These are phyloP conservation scores for Encephalitozoon intestinalis DNA, from an alignment of 371 early-diverging fungal genomes.

Conservation along the genomic window DNA sequence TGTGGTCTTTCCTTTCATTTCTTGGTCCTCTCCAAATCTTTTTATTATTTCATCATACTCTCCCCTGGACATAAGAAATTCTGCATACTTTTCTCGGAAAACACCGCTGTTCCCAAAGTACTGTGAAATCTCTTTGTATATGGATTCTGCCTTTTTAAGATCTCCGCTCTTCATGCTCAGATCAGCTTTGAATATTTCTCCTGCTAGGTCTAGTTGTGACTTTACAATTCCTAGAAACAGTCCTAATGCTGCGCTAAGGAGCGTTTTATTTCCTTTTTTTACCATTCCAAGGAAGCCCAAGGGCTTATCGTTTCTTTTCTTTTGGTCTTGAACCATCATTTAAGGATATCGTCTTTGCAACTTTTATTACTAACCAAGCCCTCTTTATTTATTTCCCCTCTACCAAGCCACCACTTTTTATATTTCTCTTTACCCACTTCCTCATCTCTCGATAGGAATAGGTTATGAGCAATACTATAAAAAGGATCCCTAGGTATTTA, in stretches of 20 bases:
- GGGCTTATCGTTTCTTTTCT: background rate
- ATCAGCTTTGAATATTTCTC: background rate
- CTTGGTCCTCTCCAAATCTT: constrained; percentile 5
- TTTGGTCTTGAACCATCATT: background rate
- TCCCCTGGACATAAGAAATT: constrained; percentile 23
- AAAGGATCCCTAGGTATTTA: background rate
- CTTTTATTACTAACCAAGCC: background rate
- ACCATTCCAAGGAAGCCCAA: background rate
- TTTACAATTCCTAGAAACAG: background rate
- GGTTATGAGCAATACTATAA: background rate
- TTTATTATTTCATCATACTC: constrained; percentile 8
- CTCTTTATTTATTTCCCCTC: background rate
- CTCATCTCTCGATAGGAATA: background rate
- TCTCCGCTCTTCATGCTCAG: constrained; percentile 7
- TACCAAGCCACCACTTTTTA: background rate
- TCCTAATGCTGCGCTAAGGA: background rate
- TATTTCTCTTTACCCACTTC: background rate
- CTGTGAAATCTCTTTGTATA: background rate
- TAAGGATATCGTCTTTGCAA: background rate
- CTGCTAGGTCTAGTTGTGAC: background rate
- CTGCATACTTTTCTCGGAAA: constrained; percentile 11
- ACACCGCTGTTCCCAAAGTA: background rate
- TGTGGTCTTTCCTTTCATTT: background rate
- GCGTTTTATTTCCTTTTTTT: background rate
- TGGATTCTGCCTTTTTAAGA: constrained; percentile 3